These are phyloP conservation scores for Colletotrichum viniferum DNA, from an alignment of 2,329 filamentous ascomycete species.

Conservation along the genomic window DNA sequence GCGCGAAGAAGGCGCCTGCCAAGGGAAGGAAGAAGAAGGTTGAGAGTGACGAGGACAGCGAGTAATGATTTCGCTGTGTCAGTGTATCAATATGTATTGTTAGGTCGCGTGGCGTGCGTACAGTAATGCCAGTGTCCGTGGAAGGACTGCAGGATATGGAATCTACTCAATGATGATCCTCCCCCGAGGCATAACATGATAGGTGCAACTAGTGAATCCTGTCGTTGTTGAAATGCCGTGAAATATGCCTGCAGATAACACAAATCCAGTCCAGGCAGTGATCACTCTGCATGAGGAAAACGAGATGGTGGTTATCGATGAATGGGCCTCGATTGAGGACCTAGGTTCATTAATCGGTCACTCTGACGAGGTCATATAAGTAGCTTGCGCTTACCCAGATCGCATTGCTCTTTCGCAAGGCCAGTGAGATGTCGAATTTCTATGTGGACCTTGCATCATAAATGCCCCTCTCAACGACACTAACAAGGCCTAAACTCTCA, in stretches of 20 bases:
- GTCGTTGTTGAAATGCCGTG: not conserved
- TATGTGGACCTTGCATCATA: not conserved
- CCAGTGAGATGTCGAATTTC: not conserved
- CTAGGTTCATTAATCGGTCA: too few relatives aligned
- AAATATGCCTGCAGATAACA: not conserved
- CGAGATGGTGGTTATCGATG: accelerated
- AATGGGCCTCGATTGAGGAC: not conserved
- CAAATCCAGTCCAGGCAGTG: not conserved
- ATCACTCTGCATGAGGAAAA: not conserved
- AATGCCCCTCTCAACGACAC: not conserved
- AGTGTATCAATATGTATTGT: conserved; percentile 14
- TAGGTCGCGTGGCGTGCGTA: not conserved
- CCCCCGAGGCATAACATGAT: not conserved
- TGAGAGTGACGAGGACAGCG: conserved; percentile 36
- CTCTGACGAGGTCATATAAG: not conserved
- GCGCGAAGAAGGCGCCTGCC: conserved; percentile 29
- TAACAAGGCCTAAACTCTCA: not conserved
- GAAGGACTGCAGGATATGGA: not conserved
- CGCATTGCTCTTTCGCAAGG: not conserved
- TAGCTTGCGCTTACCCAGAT: not conserved
- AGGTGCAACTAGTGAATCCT: not conserved
- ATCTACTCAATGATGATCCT: not conserved
- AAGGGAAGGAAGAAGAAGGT: conserved; percentile 39
- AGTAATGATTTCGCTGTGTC: conserved; percentile 22
- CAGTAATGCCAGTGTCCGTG: accelerated